Evolutionary conservation across 352 stramenopile species (phyloP).

Genomic region (Pythium brachiatum): DNA sequence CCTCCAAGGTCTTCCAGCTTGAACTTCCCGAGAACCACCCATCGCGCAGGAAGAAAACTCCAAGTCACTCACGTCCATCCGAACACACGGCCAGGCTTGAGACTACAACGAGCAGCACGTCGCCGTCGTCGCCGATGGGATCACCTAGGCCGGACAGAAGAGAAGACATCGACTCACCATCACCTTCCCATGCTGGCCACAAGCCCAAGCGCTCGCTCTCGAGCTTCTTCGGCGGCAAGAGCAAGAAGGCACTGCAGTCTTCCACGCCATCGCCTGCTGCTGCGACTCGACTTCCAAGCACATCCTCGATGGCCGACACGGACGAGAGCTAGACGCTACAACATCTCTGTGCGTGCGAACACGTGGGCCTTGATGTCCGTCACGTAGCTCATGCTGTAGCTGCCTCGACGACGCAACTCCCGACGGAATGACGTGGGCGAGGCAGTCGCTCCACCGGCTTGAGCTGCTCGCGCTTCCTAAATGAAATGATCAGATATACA

Average conservation of each 20-base stretch:
- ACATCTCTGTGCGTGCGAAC: slow-evolving; percentile 53
- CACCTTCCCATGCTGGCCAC: background rate
- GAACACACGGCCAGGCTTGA: slow-evolving; percentile 5
- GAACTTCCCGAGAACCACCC: slow-evolving; percentile 46
- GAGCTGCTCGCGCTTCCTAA: slow-evolving; percentile 30
- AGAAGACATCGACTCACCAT: slow-evolving; percentile 5
- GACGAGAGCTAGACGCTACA: slow-evolving; percentile 2
- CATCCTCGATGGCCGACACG: background rate
- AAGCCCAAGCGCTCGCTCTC: slow-evolving; percentile 5
- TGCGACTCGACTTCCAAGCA: background rate
- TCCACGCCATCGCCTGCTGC: background rate
- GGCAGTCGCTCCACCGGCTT: slow-evolving; percentile 8
- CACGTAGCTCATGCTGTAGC: slow-evolving; percentile 88
- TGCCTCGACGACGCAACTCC: slow-evolving; percentile 75
- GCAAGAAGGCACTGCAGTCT: slow-evolving; percentile 7
- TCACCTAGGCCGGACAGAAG: slow-evolving; percentile 13
- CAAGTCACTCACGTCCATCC: slow-evolving; percentile 3
- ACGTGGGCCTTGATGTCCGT: slow-evolving; percentile 87
- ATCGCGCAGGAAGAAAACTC: slow-evolving; percentile 37
- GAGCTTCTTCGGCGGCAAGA: slow-evolving; percentile 7
- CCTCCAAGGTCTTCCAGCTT: slow-evolving; percentile 41
- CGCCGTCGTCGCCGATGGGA: background rate
- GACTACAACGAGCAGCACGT: background rate
- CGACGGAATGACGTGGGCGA: slow-evolving; percentile 72
- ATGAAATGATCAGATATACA: slow-evolving; percentile 1